Evolutionary conservation across 2,329 filamentous ascomycete genomes (phyloP).

Genomic region (Metarhizium humberi): DNA sequence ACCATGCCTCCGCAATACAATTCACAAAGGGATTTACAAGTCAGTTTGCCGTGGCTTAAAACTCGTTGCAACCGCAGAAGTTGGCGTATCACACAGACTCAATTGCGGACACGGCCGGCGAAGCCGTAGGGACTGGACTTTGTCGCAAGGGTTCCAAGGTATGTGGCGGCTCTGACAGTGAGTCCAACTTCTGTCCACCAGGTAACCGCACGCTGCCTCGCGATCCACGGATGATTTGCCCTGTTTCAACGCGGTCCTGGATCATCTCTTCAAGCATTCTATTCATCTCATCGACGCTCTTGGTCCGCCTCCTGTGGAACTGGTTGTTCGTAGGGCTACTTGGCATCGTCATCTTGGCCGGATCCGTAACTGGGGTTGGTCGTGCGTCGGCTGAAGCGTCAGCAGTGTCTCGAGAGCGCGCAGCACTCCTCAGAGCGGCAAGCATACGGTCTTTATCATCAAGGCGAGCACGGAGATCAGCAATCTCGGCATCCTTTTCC

Average conservation of each 20-base stretch:
- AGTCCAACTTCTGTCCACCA: conserved; percentile 31
- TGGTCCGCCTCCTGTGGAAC: conserved; percentile 42
- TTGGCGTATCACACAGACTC: conserved; percentile 14
- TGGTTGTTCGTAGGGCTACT: conserved; percentile 15
- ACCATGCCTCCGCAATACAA: background rate
- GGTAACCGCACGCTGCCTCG: conserved; percentile 58
- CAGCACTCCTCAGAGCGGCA: conserved; percentile 71
- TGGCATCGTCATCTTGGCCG: conserved; percentile 6
- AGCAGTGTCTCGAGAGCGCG: conserved; percentile 75
- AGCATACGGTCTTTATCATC: conserved; percentile 97
- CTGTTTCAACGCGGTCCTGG: conserved; percentile 72
- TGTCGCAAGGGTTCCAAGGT: conserved; percentile 30
- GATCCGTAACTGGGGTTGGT: conserved; percentile 14
- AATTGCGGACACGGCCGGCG: conserved; percentile 14
- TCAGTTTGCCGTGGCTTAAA: background rate
- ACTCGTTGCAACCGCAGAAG: background rate
- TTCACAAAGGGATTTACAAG: background rate
- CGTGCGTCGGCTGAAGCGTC: conserved; percentile 38
- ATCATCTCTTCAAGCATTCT: conserved; percentile 95
- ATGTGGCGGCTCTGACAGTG: conserved; percentile 22
- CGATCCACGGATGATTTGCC: conserved; percentile 57
- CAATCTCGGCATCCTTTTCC: conserved; percentile 89
- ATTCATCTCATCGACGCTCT: conserved; percentile 86
- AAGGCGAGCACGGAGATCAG: conserved; percentile 75
- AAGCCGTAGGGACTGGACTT: conserved; percentile 21